Evolutionary conservation across 257 asterid species (phyloP).

Genomic region (Cordia subcordata): DNA sequence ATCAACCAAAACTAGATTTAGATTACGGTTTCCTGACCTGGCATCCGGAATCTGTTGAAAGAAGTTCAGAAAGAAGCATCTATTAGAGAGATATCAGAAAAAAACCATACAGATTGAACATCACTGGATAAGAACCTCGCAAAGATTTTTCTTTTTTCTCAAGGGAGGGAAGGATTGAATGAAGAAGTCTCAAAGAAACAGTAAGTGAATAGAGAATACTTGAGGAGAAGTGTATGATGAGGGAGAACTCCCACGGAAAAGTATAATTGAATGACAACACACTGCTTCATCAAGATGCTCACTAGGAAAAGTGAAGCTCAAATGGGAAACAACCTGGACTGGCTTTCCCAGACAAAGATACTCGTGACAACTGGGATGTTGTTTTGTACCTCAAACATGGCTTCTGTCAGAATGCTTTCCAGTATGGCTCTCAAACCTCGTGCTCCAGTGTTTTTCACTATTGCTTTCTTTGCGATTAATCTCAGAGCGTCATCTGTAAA

Average conservation of each 20-base stretch:
- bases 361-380: not conserved
- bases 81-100: not conserved
- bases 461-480: conserved; percentile 76
- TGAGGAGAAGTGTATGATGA: no score
- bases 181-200: no score
- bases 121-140: no score
- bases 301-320: no score
- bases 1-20: conserved; percentile 71
- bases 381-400: conserved; percentile 79
- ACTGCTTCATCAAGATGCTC: no score
- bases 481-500: conserved; percentile 63
- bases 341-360: not conserved
- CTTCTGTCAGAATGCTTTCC: conserved; percentile 78
- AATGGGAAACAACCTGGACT: not conserved
- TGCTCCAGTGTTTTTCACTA: conserved; percentile 77
- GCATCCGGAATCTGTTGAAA: conserved; percentile 70
- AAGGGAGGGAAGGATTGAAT: no score
- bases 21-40: conserved; percentile 35
- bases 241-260: no score
- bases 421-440: conserved; percentile 92
- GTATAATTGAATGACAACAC: no score
- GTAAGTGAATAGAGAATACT: no score
- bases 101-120: no score
- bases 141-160: no score
- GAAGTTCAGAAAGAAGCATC: conserved; percentile 4